Evolutionary conservation across 78 protist species (phyloP).

Genomic region (Cavenderia fasciculata): DNA sequence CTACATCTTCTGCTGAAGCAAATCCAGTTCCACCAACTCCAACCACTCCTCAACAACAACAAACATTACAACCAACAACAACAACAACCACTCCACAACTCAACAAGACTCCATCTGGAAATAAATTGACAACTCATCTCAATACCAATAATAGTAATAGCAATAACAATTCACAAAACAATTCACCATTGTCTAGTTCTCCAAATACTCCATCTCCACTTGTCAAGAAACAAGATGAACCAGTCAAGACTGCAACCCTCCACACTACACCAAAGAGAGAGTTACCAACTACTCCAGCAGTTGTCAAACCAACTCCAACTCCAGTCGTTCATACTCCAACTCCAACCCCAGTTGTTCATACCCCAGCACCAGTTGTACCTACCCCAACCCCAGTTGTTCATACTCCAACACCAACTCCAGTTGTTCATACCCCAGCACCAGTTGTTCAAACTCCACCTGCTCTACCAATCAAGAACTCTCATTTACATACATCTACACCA

Average conservation of each 20-base stretch:
- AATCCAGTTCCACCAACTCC: conserved; percentile 11
- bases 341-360: conserved; percentile 8
- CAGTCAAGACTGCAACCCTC: too few relatives aligned
- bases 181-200: too few relatives aligned
- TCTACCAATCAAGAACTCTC: not conserved
- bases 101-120: not conserved
- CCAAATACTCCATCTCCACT: too few relatives aligned
- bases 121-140: too few relatives aligned
- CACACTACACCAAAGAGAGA: conserved; percentile 10
- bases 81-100: not conserved
- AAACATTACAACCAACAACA: not conserved
- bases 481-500: not conserved
- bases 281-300: conserved; percentile 5
- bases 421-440: not conserved
- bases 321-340: not conserved
- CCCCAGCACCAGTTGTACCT: not conserved
- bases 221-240: too few relatives aligned
- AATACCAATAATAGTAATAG: too few relatives aligned
- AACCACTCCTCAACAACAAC: not conserved
- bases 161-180: too few relatives aligned
- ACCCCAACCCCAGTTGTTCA: too few relatives aligned
- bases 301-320: not conserved
- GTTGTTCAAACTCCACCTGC: not conserved
- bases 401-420: not conserved
- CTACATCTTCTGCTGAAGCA: not conserved